These are phyloP conservation scores for Serendipita sp. DNA, from an alignment of 1,284 basidiomycete genomes.

Conservation along the genomic window DNA sequence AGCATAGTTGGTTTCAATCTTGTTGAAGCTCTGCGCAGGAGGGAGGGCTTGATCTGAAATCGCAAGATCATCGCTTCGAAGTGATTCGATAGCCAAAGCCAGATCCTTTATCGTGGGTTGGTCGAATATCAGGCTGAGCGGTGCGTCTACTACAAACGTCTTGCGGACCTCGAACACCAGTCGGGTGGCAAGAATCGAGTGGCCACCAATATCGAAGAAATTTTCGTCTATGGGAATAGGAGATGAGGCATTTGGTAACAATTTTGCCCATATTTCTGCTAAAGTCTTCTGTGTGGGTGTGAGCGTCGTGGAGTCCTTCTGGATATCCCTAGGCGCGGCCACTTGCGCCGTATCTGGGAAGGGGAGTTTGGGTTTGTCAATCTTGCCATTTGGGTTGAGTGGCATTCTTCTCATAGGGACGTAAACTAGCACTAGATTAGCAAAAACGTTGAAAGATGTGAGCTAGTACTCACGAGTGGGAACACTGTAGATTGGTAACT, in stretches of 20 bases:
- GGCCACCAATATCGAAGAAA: constrained; percentile 98
- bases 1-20: constrained; percentile 48
- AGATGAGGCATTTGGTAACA: constrained; percentile 71
- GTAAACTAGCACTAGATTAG: constrained; percentile 45
- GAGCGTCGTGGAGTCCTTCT: constrained; percentile 24
- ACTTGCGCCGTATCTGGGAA: constrained; percentile 92
- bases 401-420: constrained; percentile 93
- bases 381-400: constrained; percentile 96
- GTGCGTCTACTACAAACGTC: constrained; percentile 80
- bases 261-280: constrained; percentile 66
- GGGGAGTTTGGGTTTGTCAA: constrained; percentile 95
- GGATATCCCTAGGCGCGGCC: constrained; percentile 20
- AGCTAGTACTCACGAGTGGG: constrained; percentile 50
- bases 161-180: constrained; percentile 96
- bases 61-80: constrained; percentile 67
- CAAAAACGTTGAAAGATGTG: constrained; percentile 9
- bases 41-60: constrained; percentile 21
- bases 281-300: constrained; percentile 71
- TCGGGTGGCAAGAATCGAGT: constrained; percentile 94
- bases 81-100: constrained; percentile 62
- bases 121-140: constrained; percentile 87
- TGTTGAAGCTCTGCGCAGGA: constrained; percentile 13
- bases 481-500: constrained; percentile 86
- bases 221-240: constrained; percentile 81
- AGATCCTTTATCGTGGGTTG: constrained; percentile 78